These are phyloP conservation scores for Purshia tridentata DNA, from an alignment of 306 rosid genomes.

Conservation along the genomic window DNA sequence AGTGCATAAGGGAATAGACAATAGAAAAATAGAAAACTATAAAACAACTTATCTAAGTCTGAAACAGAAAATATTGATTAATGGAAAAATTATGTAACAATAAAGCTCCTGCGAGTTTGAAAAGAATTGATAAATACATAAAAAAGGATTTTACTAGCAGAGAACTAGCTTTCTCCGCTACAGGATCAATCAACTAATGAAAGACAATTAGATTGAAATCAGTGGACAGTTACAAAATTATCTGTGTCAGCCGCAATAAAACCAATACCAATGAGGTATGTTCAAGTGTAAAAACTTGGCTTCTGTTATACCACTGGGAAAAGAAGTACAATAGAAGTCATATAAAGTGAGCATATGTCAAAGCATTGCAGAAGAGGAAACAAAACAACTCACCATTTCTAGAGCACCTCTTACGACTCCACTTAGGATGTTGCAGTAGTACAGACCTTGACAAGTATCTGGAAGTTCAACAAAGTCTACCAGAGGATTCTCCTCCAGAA, in stretches of 20 bases:
- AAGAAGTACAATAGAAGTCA: background rate
- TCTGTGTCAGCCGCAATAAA: background rate
- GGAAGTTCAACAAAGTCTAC: constrained; percentile 99
- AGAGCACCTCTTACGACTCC: constrained; percentile 96
- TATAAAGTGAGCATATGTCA: background rate
- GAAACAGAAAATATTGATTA: background rate
- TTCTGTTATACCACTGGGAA: background rate
- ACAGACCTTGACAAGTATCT: constrained; percentile 88
- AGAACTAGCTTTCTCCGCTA: background rate
- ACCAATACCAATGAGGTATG: background rate
- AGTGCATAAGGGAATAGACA: background rate
- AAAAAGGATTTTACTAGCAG: background rate
- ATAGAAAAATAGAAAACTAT: background rate
- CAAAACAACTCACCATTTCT: constrained; percentile 90
- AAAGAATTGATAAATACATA: background rate
- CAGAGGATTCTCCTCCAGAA: constrained; percentile 95
- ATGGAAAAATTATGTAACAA: background rate
- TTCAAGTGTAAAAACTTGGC: background rate
- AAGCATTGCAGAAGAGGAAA: constrained; percentile 3
- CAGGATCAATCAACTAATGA: background rate
- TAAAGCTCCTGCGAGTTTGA: background rate
- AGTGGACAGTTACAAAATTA: background rate
- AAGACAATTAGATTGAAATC: background rate
- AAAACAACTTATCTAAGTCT: background rate
- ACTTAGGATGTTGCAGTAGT: constrained; percentile 90